phyloP scores from a whole-genome alignment of 495 filamentous ascomycete genomes.

The Penicillium bovifimosum region DNA sequence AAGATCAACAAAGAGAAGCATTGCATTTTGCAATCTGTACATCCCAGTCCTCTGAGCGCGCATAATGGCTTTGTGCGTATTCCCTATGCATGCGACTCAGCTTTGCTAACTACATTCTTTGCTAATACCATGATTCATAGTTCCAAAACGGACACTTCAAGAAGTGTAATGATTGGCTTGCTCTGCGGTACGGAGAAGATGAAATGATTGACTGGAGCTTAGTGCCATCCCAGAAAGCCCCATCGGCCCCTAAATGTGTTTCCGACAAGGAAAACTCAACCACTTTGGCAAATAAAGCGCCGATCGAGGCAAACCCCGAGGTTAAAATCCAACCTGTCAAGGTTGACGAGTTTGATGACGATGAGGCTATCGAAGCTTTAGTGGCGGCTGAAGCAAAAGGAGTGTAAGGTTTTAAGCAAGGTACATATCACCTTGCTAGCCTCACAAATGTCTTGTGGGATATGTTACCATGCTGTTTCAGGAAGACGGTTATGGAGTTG shows the following conservation, averaged over 20 bases:
- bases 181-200: conserved; percentile 65
- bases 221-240: conserved; percentile 29
- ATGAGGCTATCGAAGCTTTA: conserved; percentile 39
- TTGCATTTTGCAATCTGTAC: conserved; percentile 73
- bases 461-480: not conserved
- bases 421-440: not conserved
- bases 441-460: not conserved
- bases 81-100: not conserved
- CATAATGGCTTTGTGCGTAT: conserved; percentile 60
- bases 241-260: conserved; percentile 3
- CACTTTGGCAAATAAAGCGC: conserved; percentile 3
- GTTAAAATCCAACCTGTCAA: conserved; percentile 4
- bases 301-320: conserved; percentile 1
- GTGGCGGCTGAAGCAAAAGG: conserved; percentile 23
- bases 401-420: not conserved
- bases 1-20: conserved; percentile 67
- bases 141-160: conserved; percentile 84
- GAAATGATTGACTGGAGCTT: conserved; percentile 86
- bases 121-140: conserved; percentile 30
- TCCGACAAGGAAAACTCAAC: conserved; percentile 20
- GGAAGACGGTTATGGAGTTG: not conserved
- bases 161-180: conserved; percentile 85
- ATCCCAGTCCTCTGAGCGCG: conserved; percentile 88
- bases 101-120: conserved; percentile 14
- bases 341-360: conserved; percentile 37